Conservation (phyloP, 208 protist genomes). For the Crithidia thermophila region DNA sequence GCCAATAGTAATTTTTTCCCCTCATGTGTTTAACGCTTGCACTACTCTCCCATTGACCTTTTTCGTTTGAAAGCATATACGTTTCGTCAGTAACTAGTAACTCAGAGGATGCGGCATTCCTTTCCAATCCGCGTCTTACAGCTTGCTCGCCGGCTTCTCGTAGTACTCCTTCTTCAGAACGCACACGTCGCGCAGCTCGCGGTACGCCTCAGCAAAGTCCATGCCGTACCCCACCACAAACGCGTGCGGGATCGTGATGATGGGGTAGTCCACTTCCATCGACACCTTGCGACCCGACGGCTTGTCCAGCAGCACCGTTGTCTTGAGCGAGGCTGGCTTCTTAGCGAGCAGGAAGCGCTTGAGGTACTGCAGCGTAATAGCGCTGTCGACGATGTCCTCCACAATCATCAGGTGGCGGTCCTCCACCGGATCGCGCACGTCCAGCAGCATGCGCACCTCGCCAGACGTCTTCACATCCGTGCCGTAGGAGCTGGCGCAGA, state of each 20-base stretch:
- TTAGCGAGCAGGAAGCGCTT: conserved; percentile 52
- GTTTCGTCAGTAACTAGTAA: no score
- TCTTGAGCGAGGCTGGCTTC: conserved; percentile 79
- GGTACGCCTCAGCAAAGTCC: conserved; percentile 85
- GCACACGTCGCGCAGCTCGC: conserved; percentile 81
- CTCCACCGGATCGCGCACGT: conserved; percentile 75
- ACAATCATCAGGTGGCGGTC: conserved; percentile 84
- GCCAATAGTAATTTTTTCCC: no score
- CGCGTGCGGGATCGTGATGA: conserved; percentile 59
- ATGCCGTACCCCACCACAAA: conserved; percentile 94
- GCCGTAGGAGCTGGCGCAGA: conserved; percentile 84
- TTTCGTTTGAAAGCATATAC: no score
- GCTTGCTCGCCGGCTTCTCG: conserved; percentile 38
- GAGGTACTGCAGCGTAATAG: conserved; percentile 81
- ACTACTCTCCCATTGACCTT: no score
- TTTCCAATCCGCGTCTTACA: conserved; percentile 21
- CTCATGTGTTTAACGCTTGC: no score
- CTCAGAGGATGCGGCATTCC: not conserved
- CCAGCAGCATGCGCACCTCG: conserved; percentile 85
- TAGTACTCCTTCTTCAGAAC: conserved; percentile 72
- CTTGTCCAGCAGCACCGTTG: conserved; percentile 88
- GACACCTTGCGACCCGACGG: conserved; percentile 58
- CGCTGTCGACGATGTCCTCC: conserved; percentile 92
- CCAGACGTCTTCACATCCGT: conserved; percentile 49
- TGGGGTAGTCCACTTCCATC: conserved; percentile 65